Evolutionary conservation across 768 basidiomycete genomes (phyloP).

Genomic region (Mycena vulgaris): DNA sequence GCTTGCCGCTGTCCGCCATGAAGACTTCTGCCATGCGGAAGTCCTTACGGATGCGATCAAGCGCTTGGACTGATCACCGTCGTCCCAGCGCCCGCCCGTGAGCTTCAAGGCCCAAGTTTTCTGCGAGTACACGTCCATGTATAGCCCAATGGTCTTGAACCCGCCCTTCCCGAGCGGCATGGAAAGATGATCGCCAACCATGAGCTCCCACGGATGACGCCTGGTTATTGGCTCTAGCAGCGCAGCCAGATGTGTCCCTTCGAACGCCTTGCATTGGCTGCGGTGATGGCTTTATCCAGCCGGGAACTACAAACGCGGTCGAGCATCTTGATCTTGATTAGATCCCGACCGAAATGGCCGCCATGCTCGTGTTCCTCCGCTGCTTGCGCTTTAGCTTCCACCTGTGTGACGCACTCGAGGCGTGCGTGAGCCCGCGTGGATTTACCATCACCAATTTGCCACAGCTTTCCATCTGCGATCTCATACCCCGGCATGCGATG

Average conservation of each 20-base stretch:
- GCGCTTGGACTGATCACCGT: slow-evolving; percentile 18
- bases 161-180: slow-evolving; percentile 32
- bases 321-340: slow-evolving; percentile 48
- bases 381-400: slow-evolving; percentile 44
- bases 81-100: slow-evolving; percentile 2
- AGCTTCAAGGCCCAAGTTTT: slow-evolving; percentile 27
- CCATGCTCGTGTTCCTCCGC: slow-evolving; percentile 37
- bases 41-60: slow-evolving; percentile 12
- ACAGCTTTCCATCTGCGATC: slow-evolving; percentile 43
- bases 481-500: slow-evolving; percentile 39
- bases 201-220: slow-evolving; percentile 24
- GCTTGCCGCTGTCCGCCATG: slow-evolving; percentile 24
- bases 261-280: slow-evolving; percentile 35
- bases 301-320: slow-evolving; percentile 47
- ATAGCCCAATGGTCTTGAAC: slow-evolving; percentile 16
- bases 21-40: slow-evolving; percentile 28
- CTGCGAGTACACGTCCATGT: slow-evolving; percentile 29
- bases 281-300: slow-evolving; percentile 46
- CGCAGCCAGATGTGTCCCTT: slow-evolving; percentile 1
- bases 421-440: slow-evolving; percentile 23
- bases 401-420: slow-evolving; percentile 47
- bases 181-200: slow-evolving; percentile 20
- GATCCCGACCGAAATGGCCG: slow-evolving; percentile 54
- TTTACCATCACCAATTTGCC: slow-evolving; percentile 33
- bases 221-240: slow-evolving; percentile 25